Evolutionary conservation across 2,329 filamentous ascomycete species (phyloP), one percentile per base, ranked within the genome.

Genomic region (Clonostachys rhizophaga): DNA sequence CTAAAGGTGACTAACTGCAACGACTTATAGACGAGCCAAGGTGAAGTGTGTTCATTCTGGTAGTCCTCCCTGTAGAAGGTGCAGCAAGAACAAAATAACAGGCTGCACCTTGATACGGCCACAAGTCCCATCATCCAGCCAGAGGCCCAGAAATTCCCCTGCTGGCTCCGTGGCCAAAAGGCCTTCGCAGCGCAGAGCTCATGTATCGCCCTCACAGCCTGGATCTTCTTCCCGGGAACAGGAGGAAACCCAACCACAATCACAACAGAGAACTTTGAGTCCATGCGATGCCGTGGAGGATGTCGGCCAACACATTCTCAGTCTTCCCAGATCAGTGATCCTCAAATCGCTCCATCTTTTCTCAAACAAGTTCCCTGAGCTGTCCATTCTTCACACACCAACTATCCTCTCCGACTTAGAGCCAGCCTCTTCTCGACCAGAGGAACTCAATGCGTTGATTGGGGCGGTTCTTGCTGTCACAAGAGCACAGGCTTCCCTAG

Each of bases 11-110:
- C 35, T 12, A 16, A 11, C 7, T 16, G 18, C 37, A 9, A 42
- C 35, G 20, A 30, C 17, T 12, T n/a, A 17, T 24, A 67, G 65
- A 18, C 57, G 54, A 43, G 64, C 62, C 40, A 67, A 67, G 42
- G 53, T 66, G 13, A 67, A 67, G 42, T 67, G 64, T 44, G 52
- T 62, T 12, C 61, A 66, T 47, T 42, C 50, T 6, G 64, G 64
- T 18, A 51, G 34, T 4, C 47, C 61, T 16, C 64, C 64, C 1
- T 67, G 64, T 5, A 53, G 55, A 16, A 55, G 60, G 34, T 67
- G 64, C 30, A 50, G 53, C 18, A 59, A 58, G 40, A 52, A 59
- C 3, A 55, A 54, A 4, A 54, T 54, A 5, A 30, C 50, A 6
- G 54, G 51, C 1, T 67, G 65, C 35, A 50, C 54, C 34, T 53